phyloP scores from a whole-genome alignment of 2,329 filamentous ascomycete genomes.

The Colletotrichum sp. region DNA sequence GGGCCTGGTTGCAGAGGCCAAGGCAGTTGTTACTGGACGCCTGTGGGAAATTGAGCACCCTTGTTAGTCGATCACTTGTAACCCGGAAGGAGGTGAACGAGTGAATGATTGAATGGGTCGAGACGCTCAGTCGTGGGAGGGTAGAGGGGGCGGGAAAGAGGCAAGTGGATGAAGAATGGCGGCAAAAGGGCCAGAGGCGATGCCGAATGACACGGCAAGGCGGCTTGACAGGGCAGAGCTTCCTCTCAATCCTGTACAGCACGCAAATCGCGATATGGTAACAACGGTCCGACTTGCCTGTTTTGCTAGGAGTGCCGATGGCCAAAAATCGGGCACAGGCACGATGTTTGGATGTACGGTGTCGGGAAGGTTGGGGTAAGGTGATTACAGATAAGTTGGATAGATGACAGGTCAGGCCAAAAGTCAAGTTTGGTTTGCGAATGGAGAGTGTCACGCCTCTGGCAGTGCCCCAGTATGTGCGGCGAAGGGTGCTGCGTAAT shows the following conservation, averaged over 20 bases:
- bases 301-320: not conserved
- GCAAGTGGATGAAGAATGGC: not conserved
- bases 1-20: not conserved
- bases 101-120: not conserved
- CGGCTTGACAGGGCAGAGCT: not conserved
- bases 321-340: not conserved
- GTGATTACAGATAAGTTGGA: not conserved
- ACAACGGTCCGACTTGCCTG: not conserved
- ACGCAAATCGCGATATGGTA: not conserved
- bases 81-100: not conserved
- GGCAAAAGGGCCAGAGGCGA: not conserved
- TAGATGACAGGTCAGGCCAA: not conserved
- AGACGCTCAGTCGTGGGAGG: not conserved
- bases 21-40: not conserved
- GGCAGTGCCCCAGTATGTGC: not conserved
- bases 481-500: slow-evolving; percentile 17
- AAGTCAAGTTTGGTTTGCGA: not conserved
- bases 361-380: not conserved
- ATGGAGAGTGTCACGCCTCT: not conserved
- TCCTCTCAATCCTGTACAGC: not conserved
- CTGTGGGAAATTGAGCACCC: not conserved
- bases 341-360: not conserved
- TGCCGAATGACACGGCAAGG: not conserved
- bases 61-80: not conserved
- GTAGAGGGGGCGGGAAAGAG: not conserved